Percentiles rank a stretch among this genome's conserved stretches.
Evolutionary conservation across 176 grass and related monocot species (phyloP).

Genomic region (Tillandsia fasciculata): DNA sequence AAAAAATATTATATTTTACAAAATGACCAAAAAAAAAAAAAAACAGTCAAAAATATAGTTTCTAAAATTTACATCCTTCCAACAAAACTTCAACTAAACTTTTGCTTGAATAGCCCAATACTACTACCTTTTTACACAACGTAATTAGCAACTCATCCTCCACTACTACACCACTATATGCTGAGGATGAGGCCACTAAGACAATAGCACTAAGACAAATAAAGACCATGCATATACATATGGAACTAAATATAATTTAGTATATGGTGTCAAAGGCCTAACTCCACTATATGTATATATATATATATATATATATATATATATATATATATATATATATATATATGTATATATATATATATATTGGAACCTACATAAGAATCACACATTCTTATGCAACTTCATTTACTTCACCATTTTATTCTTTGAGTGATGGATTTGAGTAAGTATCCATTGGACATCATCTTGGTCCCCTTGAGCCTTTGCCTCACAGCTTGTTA

Average conservation of each 20-base stretch:
- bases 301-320: not conserved
- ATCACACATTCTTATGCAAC: too few relatives aligned
- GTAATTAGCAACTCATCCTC: too few relatives aligned
- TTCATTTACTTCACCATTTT: too few relatives aligned
- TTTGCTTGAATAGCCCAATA: too few relatives aligned
- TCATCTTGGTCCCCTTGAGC: conserved; percentile 30
- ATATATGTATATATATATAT: not conserved
- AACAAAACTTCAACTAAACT: too few relatives aligned
- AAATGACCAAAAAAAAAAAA: too few relatives aligned
- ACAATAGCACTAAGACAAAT: not conserved
- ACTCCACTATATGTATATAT: not conserved
- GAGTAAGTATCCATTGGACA: conserved; percentile 28
- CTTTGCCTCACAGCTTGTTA: conserved; percentile 30
- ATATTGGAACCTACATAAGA: too few relatives aligned
- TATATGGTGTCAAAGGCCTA: not conserved
- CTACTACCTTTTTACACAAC: too few relatives aligned
- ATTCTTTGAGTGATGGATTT: conserved; percentile 11
- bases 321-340: not conserved
- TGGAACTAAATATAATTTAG: not conserved
- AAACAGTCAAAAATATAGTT: too few relatives aligned
- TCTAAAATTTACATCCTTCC: too few relatives aligned
- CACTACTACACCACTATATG: not conserved
- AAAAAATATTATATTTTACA: too few relatives aligned
- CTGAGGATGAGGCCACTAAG: not conserved
- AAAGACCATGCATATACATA: too few relatives aligned